Evolutionary conservation across 2,329 filamentous ascomycete genomes (phyloP).

Genomic region (Aspergillus niger): DNA sequence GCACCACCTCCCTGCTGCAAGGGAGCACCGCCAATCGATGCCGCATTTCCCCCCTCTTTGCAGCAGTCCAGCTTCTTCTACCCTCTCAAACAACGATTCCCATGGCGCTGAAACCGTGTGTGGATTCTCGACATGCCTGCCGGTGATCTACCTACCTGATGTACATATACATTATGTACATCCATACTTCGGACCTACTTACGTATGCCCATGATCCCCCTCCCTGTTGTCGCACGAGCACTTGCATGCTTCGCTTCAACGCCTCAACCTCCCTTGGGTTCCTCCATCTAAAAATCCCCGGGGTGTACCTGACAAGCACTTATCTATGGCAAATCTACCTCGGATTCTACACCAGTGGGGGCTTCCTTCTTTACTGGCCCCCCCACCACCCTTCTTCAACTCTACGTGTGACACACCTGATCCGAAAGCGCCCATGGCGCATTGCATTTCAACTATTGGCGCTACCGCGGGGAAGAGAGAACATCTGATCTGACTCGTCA

Average conservation of each 20-base stretch:
- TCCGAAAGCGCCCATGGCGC: constrained; percentile 7
- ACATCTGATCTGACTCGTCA: constrained; percentile 21
- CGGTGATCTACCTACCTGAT: not conserved
- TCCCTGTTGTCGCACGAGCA: not conserved
- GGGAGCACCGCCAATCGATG: constrained; percentile 1
- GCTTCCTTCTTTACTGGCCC: not conserved
- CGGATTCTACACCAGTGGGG: no score
- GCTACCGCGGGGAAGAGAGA: not conserved
- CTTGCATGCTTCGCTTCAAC: not conserved
- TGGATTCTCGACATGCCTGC: not conserved
- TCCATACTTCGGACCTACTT: not conserved
- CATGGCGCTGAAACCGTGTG: not conserved
- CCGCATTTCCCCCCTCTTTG: not conserved
- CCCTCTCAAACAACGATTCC: not conserved
- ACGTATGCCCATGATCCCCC: not conserved
- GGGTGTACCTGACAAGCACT: not conserved
- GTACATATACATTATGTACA: not conserved
- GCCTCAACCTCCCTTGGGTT: not conserved
- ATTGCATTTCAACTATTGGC: constrained; percentile 17
- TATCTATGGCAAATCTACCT: no score
- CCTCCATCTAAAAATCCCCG: not conserved
- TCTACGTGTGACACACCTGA: constrained; percentile 9
- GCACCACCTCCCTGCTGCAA: not conserved
- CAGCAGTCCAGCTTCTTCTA: not conserved
- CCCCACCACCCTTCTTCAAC: not conserved